These are phyloP conservation scores for Mucor saturninus DNA, from an alignment of 371 early-diverging fungal genomes.

Conservation along the genomic window DNA sequence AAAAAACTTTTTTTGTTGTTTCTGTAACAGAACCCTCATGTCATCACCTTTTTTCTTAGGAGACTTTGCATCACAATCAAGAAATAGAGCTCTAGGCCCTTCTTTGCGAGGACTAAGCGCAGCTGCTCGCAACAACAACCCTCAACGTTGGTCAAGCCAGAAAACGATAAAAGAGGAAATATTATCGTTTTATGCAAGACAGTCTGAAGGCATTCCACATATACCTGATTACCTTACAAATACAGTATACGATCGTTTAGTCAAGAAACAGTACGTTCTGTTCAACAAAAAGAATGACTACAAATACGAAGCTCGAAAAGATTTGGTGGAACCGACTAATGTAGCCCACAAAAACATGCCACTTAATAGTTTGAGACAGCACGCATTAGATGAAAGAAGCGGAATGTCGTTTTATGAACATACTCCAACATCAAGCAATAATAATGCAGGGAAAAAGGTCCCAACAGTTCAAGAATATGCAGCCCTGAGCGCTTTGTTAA, in stretches of 20 bases:
- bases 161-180: slow-evolving; percentile 23
- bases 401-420: background rate
- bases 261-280: slow-evolving; percentile 26
- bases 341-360: background rate
- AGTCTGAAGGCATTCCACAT: slow-evolving; percentile 23
- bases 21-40: background rate
- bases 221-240: slow-evolving; percentile 38
- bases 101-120: slow-evolving; percentile 3
- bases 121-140: slow-evolving; percentile 6
- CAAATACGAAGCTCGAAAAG: background rate
- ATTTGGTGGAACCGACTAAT: background rate
- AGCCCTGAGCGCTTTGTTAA: slow-evolving; percentile 8
- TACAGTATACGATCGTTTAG: slow-evolving; percentile 40
- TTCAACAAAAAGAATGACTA: slow-evolving; percentile 10
- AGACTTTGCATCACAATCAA: slow-evolving; percentile 1
- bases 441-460: background rate
- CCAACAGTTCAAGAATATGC: slow-evolving; percentile 14
- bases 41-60: slow-evolving; percentile 9
- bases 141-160: slow-evolving; percentile 13
- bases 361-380: background rate
- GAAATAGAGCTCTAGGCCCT: background rate
- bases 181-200: slow-evolving; percentile 24
- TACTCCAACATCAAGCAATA: background rate
- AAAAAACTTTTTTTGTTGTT: background rate
- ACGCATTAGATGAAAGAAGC: background rate